Conservation (phyloP, 305 asterid genomes). For the Solanum hybrid region DNA sequence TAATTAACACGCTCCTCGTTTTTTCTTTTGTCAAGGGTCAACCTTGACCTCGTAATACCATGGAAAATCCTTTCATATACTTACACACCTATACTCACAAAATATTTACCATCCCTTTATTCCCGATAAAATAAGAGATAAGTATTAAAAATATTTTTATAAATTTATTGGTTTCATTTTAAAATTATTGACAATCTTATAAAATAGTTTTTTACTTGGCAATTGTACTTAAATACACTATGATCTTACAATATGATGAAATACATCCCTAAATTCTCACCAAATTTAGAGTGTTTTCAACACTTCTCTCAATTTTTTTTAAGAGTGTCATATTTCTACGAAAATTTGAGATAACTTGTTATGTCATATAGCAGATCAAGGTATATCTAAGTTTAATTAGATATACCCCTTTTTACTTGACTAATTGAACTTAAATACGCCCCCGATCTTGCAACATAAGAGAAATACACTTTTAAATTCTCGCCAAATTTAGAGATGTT, state of each 20-base stretch:
- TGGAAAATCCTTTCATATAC: background rate
- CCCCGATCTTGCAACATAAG: background rate
- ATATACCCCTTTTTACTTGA: background rate
- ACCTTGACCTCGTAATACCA: slow-evolving; percentile 22
- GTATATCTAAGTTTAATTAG: too few species aligned
- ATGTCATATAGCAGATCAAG: too few species aligned
- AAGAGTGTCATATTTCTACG: too few species aligned
- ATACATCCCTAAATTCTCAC: too few species aligned
- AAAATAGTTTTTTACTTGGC: too few species aligned
- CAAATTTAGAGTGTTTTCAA: background rate
- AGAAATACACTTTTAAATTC: too few species aligned
- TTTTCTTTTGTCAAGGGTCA: slow-evolving; percentile 17
- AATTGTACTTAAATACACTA: too few species aligned
- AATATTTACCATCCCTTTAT: background rate
- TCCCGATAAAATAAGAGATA: background rate
- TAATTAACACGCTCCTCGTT: background rate
- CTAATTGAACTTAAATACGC: too few species aligned
- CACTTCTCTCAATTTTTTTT: background rate
- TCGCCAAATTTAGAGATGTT: too few species aligned
- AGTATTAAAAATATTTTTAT: too few species aligned
- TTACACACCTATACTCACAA: background rate
- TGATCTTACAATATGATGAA: background rate
- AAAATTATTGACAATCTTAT: too few species aligned
- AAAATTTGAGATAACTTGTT: background rate
- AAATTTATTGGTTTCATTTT: too few species aligned